Evolutionary conservation across 75 land plant genomes (phyloP).

Genomic region (Gnetum montanum): DNA sequence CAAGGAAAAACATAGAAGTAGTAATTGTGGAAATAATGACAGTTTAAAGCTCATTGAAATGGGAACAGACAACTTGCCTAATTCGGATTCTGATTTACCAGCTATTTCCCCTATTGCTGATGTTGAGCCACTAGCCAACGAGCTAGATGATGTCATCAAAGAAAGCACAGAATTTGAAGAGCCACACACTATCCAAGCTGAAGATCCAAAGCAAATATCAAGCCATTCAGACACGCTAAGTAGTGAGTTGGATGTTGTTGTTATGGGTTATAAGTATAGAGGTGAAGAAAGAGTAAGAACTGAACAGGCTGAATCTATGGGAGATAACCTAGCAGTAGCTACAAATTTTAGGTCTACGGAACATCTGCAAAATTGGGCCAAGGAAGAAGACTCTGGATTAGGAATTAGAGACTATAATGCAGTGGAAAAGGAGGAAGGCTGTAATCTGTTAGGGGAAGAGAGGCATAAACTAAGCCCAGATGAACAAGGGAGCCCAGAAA

Average conservation of each 20-base stretch:
- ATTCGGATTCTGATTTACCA: not conserved
- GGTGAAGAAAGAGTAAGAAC: slow-evolving; percentile 1
- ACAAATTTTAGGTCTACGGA: not conserved
- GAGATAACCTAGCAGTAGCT: not conserved
- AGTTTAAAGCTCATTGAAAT: not conserved
- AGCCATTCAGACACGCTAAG: slow-evolving; percentile 1
- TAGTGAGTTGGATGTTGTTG: slow-evolving; percentile 3
- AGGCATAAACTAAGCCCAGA: no score
- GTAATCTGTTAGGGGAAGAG: no score
- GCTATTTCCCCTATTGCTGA: not conserved
- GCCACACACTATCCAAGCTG: not conserved
- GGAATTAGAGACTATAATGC: not conserved
- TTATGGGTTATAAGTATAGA: slow-evolving; percentile 4
- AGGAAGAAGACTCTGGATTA: slow-evolving; percentile 1
- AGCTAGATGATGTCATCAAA: no score
- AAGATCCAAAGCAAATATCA: not conserved
- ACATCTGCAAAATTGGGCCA: not conserved
- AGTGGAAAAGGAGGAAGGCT: no score
- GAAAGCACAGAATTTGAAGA: no score
- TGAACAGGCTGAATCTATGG: slow-evolving; percentile 5
- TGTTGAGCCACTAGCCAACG: no score
- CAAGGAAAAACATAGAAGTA: slow-evolving; percentile 41
- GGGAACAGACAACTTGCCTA: not conserved
- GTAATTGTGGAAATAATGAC: not conserved
- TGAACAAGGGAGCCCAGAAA: no score